Percentiles rank a stretch among this genome's conserved stretches.
These are phyloP conservation scores for Chamaecyparis obtusa DNA, from an alignment of 75 land plant genomes.

Conservation along the genomic window DNA sequence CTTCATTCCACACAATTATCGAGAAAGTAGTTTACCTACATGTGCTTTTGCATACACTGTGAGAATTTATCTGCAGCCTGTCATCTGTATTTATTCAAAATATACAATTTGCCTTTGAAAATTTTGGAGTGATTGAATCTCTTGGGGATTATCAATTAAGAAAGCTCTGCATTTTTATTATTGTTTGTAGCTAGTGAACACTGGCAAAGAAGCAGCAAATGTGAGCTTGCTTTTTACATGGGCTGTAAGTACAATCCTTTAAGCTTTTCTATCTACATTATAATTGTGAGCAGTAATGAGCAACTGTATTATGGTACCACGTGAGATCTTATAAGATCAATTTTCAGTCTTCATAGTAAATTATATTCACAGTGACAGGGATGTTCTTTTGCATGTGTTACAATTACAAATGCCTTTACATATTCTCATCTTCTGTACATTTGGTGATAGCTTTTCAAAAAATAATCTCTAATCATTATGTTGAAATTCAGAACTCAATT, in stretches of 20 bases:
- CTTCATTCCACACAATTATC: constrained; percentile 94
- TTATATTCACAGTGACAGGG: background rate
- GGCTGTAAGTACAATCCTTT: constrained; percentile 61
- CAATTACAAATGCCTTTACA: background rate
- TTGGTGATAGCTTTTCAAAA: background rate
- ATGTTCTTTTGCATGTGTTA: background rate
- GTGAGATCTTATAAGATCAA: background rate
- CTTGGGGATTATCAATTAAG: background rate
- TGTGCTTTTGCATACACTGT: constrained; percentile 94
- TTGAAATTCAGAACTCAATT: constrained; percentile 69
- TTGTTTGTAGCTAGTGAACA: constrained; percentile 78
- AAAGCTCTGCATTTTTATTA: background rate
- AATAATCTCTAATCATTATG: constrained; percentile 13
- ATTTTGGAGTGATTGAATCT: background rate
- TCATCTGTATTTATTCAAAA: background rate
- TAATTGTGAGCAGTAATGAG: background rate
- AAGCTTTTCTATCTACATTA: background rate
- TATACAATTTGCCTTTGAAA: background rate
- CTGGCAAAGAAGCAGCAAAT: constrained; percentile 86
- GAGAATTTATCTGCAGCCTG: constrained; percentile 18
- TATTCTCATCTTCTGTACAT: background rate
- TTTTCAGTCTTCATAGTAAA: background rate
- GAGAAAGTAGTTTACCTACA: constrained; percentile 90
- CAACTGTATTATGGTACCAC: background rate
- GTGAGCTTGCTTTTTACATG: constrained; percentile 93